phyloP scores from a whole-genome alignment of 2,329 filamentous ascomycete species.

The Colletotrichum sp. region DNA sequence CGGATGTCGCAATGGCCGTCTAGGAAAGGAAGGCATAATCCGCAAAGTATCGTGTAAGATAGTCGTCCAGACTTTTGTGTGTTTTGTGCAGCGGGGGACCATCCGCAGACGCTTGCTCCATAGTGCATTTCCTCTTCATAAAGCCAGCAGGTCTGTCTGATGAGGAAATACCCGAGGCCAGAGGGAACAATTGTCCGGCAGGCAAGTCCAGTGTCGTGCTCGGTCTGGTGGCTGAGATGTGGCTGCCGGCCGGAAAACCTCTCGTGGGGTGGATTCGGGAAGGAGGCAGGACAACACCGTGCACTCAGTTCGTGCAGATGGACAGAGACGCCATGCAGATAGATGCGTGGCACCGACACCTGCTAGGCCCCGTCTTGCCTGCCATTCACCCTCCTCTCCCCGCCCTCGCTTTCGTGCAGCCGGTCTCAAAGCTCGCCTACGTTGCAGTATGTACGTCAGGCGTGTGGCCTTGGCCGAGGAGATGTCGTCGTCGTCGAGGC shows the following conservation, averaged over 20 bases:
- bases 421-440: background rate
- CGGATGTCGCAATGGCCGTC: background rate
- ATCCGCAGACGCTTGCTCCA: background rate
- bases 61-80: background rate
- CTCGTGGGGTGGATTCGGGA: background rate
- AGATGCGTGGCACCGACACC: background rate
- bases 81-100: background rate
- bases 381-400: background rate
- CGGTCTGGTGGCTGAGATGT: background rate
- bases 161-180: background rate
- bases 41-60: background rate
- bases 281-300: background rate
- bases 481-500: background rate
- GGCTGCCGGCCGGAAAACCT: background rate
- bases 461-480: background rate
- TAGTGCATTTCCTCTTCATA: background rate
- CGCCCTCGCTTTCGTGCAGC: background rate
- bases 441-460: background rate
- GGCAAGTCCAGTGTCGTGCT: background rate
- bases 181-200: background rate
- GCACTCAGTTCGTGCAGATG: background rate
- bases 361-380: background rate
- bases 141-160: background rate
- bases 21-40: background rate
- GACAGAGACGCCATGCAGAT: background rate